Base-by-base conservation (phyloP, 2,329 filamentous ascomycete species). In the Cladophialophora bantiana region DNA sequence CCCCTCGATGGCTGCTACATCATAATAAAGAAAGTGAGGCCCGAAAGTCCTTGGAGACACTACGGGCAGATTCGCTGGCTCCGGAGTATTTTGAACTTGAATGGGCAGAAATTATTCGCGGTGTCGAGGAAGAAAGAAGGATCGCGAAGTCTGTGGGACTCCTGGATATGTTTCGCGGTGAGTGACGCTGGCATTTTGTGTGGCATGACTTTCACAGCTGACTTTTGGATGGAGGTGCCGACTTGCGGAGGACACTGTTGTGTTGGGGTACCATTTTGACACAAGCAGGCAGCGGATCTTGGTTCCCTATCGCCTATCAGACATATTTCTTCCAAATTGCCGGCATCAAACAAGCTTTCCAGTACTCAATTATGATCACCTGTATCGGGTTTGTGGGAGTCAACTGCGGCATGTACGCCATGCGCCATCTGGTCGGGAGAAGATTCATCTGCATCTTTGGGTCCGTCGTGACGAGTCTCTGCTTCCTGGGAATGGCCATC, bases 271-370 rank as follows among this genome's bases (percentile, higher is more conserved):
- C 82, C 56, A 83, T 84, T 36, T 79, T 80, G 0, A 80, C 79
- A 12, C 81, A 83, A 67, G 78, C 78, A 0, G 80, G 77, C 0
- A 76, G 79, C 0, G 83, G 83, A 4, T 77, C 80, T 0, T 85
- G 82, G 81, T 85, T 84, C 70, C 74, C 83, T 40, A 84, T 84
- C 68, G 81, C 78, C 45, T 85, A 85, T 65, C 75, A 79, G 5
- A 84, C 83, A 3, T 85, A 84, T 71, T 85, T 69, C 56, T 59
- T 69, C n/a, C 56, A 56, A n/a, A 50, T 56, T 7, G 63, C 78
- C 2, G 81, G 81, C 0, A 77, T 83, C 36, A 73, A 77, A 26
- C 77, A 83, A 32, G 78, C 83, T 1, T 86, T 85, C 74, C 77
- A 80, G 55, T 85, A 80, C 71, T 79, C 79, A 6, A 80, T 86